A percentile compares a stretch with the other conserved stretches of the same genome.
These are phyloP conservation scores for Ustilago curta DNA, from an alignment of 1,284 basidiomycete species.

Conservation along the genomic window DNA sequence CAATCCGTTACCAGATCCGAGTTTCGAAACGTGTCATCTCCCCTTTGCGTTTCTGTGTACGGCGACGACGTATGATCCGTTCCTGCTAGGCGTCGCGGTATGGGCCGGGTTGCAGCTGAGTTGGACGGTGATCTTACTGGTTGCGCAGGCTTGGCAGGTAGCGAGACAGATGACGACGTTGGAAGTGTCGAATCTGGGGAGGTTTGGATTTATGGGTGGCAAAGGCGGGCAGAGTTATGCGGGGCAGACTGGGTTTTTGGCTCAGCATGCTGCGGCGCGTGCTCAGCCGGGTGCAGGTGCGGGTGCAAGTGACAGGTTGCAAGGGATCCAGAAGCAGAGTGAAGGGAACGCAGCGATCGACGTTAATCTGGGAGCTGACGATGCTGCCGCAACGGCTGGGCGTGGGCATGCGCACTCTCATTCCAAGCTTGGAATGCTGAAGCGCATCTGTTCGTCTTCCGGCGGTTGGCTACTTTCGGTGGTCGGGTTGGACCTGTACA, in stretches of 20 bases:
- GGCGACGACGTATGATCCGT: slow-evolving; percentile 75
- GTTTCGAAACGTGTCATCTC: slow-evolving; percentile 75
- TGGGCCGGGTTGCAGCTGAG: slow-evolving; percentile 92
- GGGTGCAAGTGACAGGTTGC: slow-evolving; percentile 17
- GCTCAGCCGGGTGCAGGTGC: not conserved
- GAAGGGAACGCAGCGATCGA: slow-evolving; percentile 27
- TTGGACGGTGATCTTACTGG: slow-evolving; percentile 90
- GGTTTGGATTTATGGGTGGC: slow-evolving; percentile 97
- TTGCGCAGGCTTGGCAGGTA: slow-evolving; percentile 90
- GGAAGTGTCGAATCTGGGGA: slow-evolving; percentile 92
- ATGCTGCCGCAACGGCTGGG: not conserved
- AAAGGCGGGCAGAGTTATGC: slow-evolving; percentile 78
- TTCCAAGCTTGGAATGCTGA: slow-evolving; percentile 13
- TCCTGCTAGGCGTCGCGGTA: slow-evolving; percentile 81
- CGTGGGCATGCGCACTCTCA: slow-evolving; percentile 23
- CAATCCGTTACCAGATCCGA: slow-evolving; percentile 39
- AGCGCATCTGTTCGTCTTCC: slow-evolving; percentile 8
- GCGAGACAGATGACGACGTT: slow-evolving; percentile 94
- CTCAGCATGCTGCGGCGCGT: slow-evolving; percentile 22
- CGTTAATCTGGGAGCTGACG: slow-evolving; percentile 10
- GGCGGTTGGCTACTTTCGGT: slow-evolving; percentile 82
- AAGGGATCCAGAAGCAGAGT: slow-evolving; percentile 21
- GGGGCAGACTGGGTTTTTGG: slow-evolving; percentile 44
- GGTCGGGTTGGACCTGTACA: slow-evolving; percentile 92
- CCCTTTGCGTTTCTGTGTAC: slow-evolving; percentile 76